Evolutionary conservation across 352 stramenopile species (phyloP), one percentile per base, ranked within the genome.

Genomic region (Phytophthora tentaculata): DNA sequence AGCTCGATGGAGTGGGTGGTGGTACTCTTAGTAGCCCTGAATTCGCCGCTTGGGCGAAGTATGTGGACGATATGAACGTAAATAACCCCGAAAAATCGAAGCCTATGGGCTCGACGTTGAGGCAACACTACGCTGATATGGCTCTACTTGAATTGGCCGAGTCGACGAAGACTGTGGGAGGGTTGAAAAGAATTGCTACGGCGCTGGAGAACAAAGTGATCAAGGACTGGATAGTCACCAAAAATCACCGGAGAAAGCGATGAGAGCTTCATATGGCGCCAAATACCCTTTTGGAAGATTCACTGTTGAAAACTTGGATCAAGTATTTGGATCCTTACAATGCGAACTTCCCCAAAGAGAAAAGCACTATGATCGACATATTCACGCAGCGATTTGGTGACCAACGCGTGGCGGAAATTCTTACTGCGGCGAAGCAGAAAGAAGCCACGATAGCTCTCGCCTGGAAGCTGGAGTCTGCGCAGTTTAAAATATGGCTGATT

Each of bases 321-420:
- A 53, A 52, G 9, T 69, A 64, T 8, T 7, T 63, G 19, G 12
- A 58, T n/a, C 26, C 0, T 16, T 64, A 52, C 23, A 62, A 56
- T 17, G 0, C 5, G 5, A 69, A 20, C 14, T 52, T 48, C 16
- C 23, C 32, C 0, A 7, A 45, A 7, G 22, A 20, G 17, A 52
- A 69, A 32, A 48, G n/a, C 2, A 63, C 51, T 26, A 22, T 48
- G 26, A 50, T 57, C 14, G 9, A 57, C 12, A 44, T 9, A 2
- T n/a, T 69, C 9, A 53, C 23, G 2, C 24, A 8, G 0, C 10
- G n/a, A 16, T 52, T 55, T 12, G 43, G 28, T 3, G 61, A 68
- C 7, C 5, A 44, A 35, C 9, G 2, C 0, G 32, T 58, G 9
- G 10, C 45, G 5, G 45, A 0, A 17, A 54, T 54, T 16, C 13